These are phyloP conservation scores for Lentinula sp. DNA, from an alignment of 768 basidiomycete genomes.

Conservation along the genomic window DNA sequence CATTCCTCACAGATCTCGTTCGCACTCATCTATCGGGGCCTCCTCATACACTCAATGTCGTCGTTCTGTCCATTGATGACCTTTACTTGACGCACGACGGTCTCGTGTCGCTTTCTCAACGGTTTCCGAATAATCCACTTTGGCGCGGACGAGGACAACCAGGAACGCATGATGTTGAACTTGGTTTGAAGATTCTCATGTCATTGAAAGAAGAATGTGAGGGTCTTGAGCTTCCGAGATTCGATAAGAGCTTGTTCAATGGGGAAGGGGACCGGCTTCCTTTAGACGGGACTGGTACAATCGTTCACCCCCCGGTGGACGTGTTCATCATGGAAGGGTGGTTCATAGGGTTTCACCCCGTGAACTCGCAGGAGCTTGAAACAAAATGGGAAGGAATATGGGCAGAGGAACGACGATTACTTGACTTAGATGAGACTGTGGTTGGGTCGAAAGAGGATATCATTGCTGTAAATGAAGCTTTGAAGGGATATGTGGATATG, in stretches of 20 bases:
- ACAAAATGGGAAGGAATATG: constrained; percentile 45
- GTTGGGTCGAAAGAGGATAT: constrained; percentile 48
- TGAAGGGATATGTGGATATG: constrained; percentile 55
- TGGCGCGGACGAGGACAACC: constrained; percentile 86
- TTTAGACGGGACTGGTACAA: constrained; percentile 29
- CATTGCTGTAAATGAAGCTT: constrained; percentile 52
- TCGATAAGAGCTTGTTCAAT: constrained; percentile 77
- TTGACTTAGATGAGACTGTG: constrained; percentile 28
- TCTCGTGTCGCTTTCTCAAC: constrained; percentile 47
- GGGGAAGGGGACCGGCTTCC: constrained; percentile 82
- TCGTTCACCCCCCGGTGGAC: constrained; percentile 47
- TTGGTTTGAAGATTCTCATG: constrained; percentile 51
- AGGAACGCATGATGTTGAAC: constrained; percentile 80
- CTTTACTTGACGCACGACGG: constrained; percentile 73
- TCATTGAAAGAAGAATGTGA: constrained; percentile 41
- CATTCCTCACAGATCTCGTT: constrained; percentile 64
- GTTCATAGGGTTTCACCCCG: constrained; percentile 84
- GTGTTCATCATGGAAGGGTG: constrained; percentile 94
- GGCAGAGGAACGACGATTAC: constrained; percentile 27
- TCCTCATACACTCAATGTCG: constrained; percentile 49
- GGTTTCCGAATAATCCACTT: constrained; percentile 55
- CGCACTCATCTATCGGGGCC: constrained; percentile 31
- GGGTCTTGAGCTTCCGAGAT: constrained; percentile 60
- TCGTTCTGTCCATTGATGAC: constrained; percentile 75
- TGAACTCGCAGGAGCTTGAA: constrained; percentile 43